Evolutionary conservation across 1,284 basidiomycete species (phyloP).

Genomic region (Ustilago cynodontis): DNA sequence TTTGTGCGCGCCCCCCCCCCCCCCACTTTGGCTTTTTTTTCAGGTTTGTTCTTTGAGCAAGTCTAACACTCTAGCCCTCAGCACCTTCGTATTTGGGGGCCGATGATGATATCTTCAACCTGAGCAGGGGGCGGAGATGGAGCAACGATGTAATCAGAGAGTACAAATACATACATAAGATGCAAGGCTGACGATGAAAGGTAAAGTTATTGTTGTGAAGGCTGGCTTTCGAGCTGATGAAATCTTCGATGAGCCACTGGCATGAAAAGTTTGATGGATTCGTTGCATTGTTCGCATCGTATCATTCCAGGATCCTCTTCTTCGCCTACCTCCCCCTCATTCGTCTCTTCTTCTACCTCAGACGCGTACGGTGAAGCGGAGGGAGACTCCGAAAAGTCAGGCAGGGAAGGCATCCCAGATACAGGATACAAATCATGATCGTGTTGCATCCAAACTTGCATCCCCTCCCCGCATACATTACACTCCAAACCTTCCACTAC

Average conservation of each 20-base stretch:
- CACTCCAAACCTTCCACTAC: slow-evolving; percentile 15
- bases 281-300: slow-evolving; percentile 23
- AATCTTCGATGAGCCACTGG: slow-evolving; percentile 26
- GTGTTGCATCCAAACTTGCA: slow-evolving; percentile 62
- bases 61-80: too few relatives aligned
- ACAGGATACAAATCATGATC: slow-evolving; percentile 57
- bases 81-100: too few relatives aligned
- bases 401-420: slow-evolving; percentile 30
- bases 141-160: too few relatives aligned
- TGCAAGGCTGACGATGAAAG: not conserved
- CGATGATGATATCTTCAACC: too few relatives aligned
- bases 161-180: too few relatives aligned
- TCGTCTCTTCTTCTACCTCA: not conserved
- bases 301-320: slow-evolving; percentile 9
- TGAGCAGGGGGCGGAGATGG: too few relatives aligned
- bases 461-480: slow-evolving; percentile 32
- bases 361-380: not conserved
- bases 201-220: not conserved
- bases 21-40: too few relatives aligned
- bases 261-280: slow-evolving; percentile 26
- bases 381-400: not conserved
- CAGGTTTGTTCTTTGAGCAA: too few relatives aligned
- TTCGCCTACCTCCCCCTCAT: not conserved
- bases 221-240: slow-evolving; percentile 20
- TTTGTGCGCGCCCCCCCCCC: too few relatives aligned